Base-by-base conservation (phyloP, 2,329 filamentous ascomycete genomes). In the Biscogniauxia mediterranea region DNA sequence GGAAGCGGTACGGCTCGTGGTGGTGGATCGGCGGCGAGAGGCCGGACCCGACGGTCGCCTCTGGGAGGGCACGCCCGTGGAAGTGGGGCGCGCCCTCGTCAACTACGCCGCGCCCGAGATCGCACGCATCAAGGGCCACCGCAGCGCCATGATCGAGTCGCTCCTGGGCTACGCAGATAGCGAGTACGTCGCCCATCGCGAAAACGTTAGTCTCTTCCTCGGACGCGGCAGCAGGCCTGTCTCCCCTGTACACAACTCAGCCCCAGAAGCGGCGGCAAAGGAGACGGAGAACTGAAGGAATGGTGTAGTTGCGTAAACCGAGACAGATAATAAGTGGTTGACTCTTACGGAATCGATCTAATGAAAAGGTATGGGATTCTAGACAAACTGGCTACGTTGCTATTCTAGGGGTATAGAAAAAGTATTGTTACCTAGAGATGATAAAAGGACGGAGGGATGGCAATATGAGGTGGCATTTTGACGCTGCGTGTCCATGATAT, bases 81-180 rank as follows among this genome's bases (percentile, higher is more conserved):
- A 98, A 71, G 91, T 98, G 20, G 95, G 95, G 0, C 83, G 94
- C 42, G 93, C 92, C 3, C 79, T 99, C 55, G 93, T 97, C 61
- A 97, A 98, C 76, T 99, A 98, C 74, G 90, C 91, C n/a, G 88
- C 91, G 1, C 80, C 83, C 0, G 94, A 99, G 77, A 93, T 99
- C 63, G 79, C 81, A 60, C 81, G 90, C 56, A 97, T 99, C 73
- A 92, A 90, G 78, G 95, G 95, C 1, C 81, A 90, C 66, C 87
- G 90, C 73, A 97, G 93, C 72, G 85, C 83, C 5, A 90, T 97
- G 73, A 97, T 99, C 65, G 82, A 88, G 54, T 82, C 84, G 9
- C 79, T 95, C 52, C 79, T 99, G 32, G 95, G 94, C 3, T 99
- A 97, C 77, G 92, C 92, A 20, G 93, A 97, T 74, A 96, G 90